Conservation (phyloP, 2,329 filamentous ascomycete species). For the Fusarium heterosporum region DNA sequence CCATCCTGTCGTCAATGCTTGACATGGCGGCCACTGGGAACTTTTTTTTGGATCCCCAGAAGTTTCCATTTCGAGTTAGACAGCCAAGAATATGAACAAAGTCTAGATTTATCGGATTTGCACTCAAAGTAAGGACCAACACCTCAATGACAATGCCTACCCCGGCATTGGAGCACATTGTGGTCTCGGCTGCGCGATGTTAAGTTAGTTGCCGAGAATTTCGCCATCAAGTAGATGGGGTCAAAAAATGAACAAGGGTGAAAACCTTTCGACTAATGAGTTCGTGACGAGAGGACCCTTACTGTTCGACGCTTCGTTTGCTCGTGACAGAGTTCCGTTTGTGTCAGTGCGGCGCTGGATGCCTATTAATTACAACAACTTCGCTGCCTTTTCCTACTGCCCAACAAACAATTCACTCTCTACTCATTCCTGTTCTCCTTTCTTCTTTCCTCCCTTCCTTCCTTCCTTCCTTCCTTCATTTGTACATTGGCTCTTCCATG, state of each 20-base stretch:
- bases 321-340: background rate
- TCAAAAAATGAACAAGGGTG: background rate
- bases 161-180: background rate
- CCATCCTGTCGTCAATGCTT: background rate
- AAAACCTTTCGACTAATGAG: background rate
- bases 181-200: background rate
- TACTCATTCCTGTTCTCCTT: too few relatives aligned
- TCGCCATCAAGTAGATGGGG: background rate
- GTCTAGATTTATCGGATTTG: background rate
- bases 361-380: conserved; percentile 1
- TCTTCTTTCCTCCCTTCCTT: background rate
- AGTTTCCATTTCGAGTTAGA: conserved; percentile 1
- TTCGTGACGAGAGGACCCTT: background rate
- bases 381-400: background rate
- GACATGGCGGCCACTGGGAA: background rate
- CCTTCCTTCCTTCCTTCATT: background rate
- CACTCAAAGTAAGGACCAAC: background rate
- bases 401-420: conserved; percentile 1
- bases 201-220: background rate
- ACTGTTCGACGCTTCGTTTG: background rate
- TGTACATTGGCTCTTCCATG: background rate
- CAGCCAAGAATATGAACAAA: background rate
- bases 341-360: background rate
- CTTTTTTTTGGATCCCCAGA: background rate
- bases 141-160: background rate